Percentiles rank a stretch among this genome's conserved stretches.
These are phyloP conservation scores for Strigomonas galati DNA, from an alignment of 208 protist species.

Conservation along the genomic window DNA sequence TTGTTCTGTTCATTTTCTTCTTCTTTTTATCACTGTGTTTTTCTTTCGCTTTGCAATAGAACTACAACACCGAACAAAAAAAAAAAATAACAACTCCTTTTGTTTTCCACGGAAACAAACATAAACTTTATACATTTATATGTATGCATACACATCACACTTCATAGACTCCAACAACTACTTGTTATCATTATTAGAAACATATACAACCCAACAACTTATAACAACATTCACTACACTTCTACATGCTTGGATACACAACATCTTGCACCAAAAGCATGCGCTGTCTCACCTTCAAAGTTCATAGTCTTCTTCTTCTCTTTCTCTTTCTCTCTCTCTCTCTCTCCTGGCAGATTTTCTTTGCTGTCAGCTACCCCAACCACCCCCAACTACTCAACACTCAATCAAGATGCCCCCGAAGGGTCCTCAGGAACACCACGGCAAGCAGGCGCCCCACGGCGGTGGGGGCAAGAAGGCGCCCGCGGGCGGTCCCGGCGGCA, in stretches of 20 bases:
- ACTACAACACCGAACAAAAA: conserved; percentile 6
- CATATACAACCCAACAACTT: neutral
- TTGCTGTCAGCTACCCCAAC: too few species aligned
- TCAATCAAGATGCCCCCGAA: too few species aligned
- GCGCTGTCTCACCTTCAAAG: neutral
- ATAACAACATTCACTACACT: neutral
- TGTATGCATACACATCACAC: neutral
- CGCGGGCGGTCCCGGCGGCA: too few species aligned
- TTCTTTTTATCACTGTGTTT: neutral
- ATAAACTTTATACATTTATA: neutral
- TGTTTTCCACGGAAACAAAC: neutral
- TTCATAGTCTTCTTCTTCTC: neutral
- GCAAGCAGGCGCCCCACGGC: too few species aligned
- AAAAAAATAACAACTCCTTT: conserved; percentile 12
- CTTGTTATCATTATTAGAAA: neutral
- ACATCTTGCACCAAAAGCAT: neutral
- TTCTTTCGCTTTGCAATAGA: neutral
- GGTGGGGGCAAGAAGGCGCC: too few species aligned
- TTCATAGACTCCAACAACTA: neutral
- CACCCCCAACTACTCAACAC: too few species aligned
- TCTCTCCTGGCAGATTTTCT: too few species aligned
- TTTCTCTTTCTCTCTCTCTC: too few species aligned
- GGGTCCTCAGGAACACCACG: too few species aligned
- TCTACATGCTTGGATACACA: neutral
- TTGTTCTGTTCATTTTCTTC: neutral